Percentiles rank a stretch among this genome's conserved stretches.
These are phyloP conservation scores for Dacryopinax spathularia DNA, from an alignment of 768 basidiomycete species.

Conservation along the genomic window DNA sequence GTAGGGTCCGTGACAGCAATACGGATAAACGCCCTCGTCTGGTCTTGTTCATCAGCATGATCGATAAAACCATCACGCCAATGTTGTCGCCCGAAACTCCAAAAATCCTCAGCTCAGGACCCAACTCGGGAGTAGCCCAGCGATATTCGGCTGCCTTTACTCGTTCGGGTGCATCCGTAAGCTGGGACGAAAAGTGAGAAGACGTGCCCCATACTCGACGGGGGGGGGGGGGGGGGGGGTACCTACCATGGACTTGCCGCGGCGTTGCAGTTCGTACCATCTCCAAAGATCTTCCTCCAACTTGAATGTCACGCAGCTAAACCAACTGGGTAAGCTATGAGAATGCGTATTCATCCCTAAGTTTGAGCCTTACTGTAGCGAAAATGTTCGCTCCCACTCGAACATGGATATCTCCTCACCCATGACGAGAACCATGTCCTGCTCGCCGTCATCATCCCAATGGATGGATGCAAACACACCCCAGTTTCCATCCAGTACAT, in stretches of 20 bases:
- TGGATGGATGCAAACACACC: background rate
- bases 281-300: background rate
- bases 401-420: background rate
- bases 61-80: background rate
- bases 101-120: background rate
- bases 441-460: background rate
- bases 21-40: background rate
- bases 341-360: background rate
- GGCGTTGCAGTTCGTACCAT: background rate
- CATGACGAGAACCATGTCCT: background rate
- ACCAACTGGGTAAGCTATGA: slow-evolving; percentile 1
- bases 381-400: background rate
- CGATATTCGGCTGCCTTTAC: background rate
- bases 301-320: background rate
- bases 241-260: background rate
- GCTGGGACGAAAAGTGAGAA: background rate
- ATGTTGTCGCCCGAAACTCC: background rate
- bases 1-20: background rate
- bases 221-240: background rate
- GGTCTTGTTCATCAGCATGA: slow-evolving; percentile 1
- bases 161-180: background rate
- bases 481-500: background rate
- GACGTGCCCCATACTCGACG: no score
- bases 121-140: background rate
- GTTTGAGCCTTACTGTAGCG: background rate